Percentiles rank a stretch among this genome's conserved stretches.
These are phyloP conservation scores for Lactarius hatsudake DNA, from an alignment of 768 basidiomycete genomes.

Conservation along the genomic window DNA sequence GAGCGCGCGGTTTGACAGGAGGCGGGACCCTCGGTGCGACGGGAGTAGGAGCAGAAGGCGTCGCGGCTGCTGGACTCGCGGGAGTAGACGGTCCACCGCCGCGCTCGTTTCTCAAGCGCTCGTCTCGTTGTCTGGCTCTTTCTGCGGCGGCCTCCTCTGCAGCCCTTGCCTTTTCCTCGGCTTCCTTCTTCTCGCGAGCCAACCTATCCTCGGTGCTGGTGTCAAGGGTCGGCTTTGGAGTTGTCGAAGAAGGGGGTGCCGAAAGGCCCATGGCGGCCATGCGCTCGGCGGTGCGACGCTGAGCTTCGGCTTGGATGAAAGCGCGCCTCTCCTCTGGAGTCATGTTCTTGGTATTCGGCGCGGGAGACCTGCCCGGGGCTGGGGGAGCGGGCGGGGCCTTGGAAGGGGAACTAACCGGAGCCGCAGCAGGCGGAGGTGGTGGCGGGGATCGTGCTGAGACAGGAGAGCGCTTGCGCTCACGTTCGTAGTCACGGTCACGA, in stretches of 20 bases:
- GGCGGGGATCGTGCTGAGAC: conserved; percentile 46
- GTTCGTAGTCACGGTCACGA: conserved; percentile 33
- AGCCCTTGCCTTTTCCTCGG: conserved; percentile 74
- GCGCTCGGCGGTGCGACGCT: conserved; percentile 77
- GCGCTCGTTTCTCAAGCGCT: conserved; percentile 74
- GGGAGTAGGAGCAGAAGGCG: conserved; percentile 31
- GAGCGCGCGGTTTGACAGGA: conserved; percentile 34
- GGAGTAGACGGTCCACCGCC: conserved; percentile 47
- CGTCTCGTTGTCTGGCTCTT: conserved; percentile 66
- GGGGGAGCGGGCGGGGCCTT: conserved; percentile 53
- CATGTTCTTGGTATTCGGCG: conserved; percentile 70
- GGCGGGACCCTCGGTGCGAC: conserved; percentile 41
- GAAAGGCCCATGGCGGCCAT: conserved; percentile 81
- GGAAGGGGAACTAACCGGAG: conserved; percentile 39
- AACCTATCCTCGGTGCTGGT: conserved; percentile 82
- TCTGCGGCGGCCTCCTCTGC: conserved; percentile 84
- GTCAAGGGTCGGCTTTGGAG: conserved; percentile 58
- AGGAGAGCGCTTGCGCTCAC: conserved; percentile 34
- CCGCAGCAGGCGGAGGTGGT: conserved; percentile 49
- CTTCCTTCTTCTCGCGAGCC: conserved; percentile 83
- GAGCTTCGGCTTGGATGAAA: conserved; percentile 74
- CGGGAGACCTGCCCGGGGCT: conserved; percentile 54
- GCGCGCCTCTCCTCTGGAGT: conserved; percentile 79
- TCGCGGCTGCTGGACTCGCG: conserved; percentile 34
- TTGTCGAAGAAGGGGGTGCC: conserved; percentile 36